A percentile compares a stretch with the other conserved stretches of the same genome.
Evolutionary conservation across 179 eudicot genomes (phyloP).

Genomic region (Pouteria campechiana): DNA sequence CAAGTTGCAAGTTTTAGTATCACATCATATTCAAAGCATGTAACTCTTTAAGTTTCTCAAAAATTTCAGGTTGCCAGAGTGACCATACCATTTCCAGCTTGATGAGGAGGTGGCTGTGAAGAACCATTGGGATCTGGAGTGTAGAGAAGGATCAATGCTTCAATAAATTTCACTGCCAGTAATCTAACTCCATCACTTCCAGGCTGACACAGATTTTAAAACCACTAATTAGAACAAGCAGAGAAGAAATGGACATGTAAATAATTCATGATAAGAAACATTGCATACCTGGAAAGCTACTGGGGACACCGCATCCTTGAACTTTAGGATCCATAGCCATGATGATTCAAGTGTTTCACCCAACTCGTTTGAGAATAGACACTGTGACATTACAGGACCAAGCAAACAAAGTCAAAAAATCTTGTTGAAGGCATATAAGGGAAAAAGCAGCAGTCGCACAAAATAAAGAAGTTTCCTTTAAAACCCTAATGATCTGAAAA

Average conservation of each 20-base stretch:
- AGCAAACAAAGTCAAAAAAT: too few relatives aligned
- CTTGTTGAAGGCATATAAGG: too few relatives aligned
- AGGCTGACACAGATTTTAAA: conserved; percentile 26
- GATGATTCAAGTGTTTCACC: conserved; percentile 58
- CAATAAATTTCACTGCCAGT: conserved; percentile 82
- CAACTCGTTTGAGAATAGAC: conserved; percentile 50
- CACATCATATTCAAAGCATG: neutral
- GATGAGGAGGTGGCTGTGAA: conserved; percentile 55
- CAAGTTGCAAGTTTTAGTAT: too few relatives aligned
- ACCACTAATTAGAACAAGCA: conserved; percentile 8
- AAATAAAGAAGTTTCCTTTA: too few relatives aligned
- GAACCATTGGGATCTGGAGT: conserved; percentile 85
- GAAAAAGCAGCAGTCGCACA: too few relatives aligned
- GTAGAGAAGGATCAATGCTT: conserved; percentile 63
- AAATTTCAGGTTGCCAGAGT: neutral
- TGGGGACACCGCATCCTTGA: conserved; percentile 71
- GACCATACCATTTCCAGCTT: conserved; percentile 40
- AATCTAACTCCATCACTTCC: conserved; percentile 83
- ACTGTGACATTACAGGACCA: conserved; percentile 26
- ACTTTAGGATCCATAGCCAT: conserved; percentile 68
- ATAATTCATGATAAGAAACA: neutral
- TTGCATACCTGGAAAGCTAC: conserved; percentile 75
- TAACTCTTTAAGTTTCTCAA: neutral
- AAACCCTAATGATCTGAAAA: too few relatives aligned
- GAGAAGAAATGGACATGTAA: neutral